A percentile compares a stretch with the other conserved stretches of the same genome.
phyloP scores from a whole-genome alignment of 371 early-diverging fungal species.

The Mortierella polycephala region DNA sequence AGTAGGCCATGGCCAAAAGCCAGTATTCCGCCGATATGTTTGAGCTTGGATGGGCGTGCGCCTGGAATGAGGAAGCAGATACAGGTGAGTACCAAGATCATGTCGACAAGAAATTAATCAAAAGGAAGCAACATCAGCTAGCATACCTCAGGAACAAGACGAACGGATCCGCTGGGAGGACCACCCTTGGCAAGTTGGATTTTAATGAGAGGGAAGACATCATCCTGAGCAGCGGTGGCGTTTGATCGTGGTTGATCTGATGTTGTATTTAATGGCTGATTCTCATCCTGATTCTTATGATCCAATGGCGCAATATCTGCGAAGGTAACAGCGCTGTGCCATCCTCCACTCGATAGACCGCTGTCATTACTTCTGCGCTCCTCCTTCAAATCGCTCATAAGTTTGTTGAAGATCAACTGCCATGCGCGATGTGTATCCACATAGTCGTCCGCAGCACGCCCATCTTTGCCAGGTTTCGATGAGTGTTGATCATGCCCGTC shows the following conservation, averaged over 20 bases:
- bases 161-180: slow-evolving; percentile 16
- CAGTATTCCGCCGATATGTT: slow-evolving; percentile 56
- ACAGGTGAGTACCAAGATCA: neutral
- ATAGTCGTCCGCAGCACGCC: neutral
- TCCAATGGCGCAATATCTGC: neutral
- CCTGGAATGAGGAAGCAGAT: slow-evolving; percentile 14
- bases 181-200: neutral
- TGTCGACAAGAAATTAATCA: neutral
- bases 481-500: neutral
- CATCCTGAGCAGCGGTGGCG: neutral
- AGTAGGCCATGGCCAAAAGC: slow-evolving; percentile 59
- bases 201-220: too few relatives aligned
- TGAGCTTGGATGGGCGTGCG: slow-evolving; percentile 24
- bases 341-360: neutral
- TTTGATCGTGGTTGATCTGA: neutral
- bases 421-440: slow-evolving; percentile 27
- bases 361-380: neutral
- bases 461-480: neutral
- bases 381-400: slow-evolving; percentile 17
- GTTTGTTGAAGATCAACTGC: slow-evolving; percentile 28
- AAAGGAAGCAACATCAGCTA: too few relatives aligned
- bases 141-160: slow-evolving; percentile 40
- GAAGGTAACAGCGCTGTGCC: neutral
- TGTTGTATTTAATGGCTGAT: too few relatives aligned
- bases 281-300: too few relatives aligned